Base-by-base conservation (phyloP, 1,284 basidiomycete genomes). In the Leccinum subrobustum region DNA sequence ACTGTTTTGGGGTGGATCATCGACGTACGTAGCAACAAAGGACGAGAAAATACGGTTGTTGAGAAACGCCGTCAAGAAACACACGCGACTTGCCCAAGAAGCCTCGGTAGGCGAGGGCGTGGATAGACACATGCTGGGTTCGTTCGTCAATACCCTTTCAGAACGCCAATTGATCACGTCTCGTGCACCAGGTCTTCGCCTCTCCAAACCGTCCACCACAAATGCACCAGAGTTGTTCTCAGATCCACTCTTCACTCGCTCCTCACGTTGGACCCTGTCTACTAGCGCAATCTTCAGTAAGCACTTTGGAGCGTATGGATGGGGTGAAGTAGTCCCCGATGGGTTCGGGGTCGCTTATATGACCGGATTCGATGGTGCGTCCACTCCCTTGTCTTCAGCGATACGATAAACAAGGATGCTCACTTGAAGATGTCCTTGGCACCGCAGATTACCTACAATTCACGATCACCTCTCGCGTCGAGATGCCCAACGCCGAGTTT, bases 201-300 rank as follows among this genome's bases (percentile, higher is more conserved):
- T 86, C 68, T 70, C 85, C 20, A 67, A 91, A 63, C 77, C 83
- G 60, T 77, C 85, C 35, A 85, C 82, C 33, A 89, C 92, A 72
- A 76, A 79, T 56, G 63, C 83, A 37, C 91, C 91, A 6, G 84
- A 77, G 3, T 66, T 96, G 42, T 95, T 88, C 75, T 74, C 78
- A 11, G 92, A 96, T 73, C 85, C 90, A 1, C 79, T 95, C 8
- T 86, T 85, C 69, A 76, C 78, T 60, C 81, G 88, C 9, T 83
- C 86, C 29, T 85, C 82, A 52, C 78, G 86, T 63, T 92, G 91
- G 91, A 83, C 84, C 4, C 75, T 93, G 61, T 92, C 89, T 70
- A 96, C 94, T n/a, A 93, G 90, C 47, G 91, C 93, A 23, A 83
- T 96, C 57, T 94, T 91, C 73, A 92, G 90, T 23, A 87, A 88